phyloP scores from a whole-genome alignment of 148 eudicot species.

The Camellia japonica region DNA sequence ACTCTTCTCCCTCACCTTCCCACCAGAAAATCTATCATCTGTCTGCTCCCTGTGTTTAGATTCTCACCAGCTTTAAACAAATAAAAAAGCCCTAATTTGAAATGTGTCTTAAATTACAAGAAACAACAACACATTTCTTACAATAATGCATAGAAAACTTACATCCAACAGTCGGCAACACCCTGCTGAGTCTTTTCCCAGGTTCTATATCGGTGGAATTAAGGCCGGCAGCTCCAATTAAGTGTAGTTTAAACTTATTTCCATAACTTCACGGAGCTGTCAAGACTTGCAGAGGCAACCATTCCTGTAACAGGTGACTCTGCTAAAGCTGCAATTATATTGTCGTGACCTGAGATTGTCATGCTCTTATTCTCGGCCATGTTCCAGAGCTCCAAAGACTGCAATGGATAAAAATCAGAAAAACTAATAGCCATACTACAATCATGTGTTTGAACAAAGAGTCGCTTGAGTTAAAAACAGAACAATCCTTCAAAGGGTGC shows the following conservation, averaged over 20 bases:
- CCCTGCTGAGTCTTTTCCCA: neutral
- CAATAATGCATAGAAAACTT: neutral
- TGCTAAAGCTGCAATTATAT: slow-evolving; percentile 78
- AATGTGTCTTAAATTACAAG: neutral
- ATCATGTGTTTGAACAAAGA: neutral
- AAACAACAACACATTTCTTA: neutral
- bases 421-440: neutral
- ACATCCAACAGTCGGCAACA: neutral
- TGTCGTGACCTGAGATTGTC: slow-evolving; percentile 85
- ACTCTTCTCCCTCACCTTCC: neutral
- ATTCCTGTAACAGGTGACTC: slow-evolving; percentile 72
- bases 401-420: slow-evolving; percentile 11
- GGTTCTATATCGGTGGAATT: neutral
- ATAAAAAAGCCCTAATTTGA: neutral
- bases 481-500: too few species aligned
- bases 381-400: slow-evolving; percentile 98
- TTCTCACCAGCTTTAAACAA: slow-evolving; percentile 1
- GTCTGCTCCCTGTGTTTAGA: neutral
- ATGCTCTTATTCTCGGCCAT: slow-evolving; percentile 94
- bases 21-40: neutral
- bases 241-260: slow-evolving; percentile 29
- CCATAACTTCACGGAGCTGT: slow-evolving; percentile 85
- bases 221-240: neutral
- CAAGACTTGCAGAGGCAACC: slow-evolving; percentile 97
- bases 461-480: neutral